Evolutionary conservation across 257 asterid species (phyloP), one percentile per base, ranked within the genome.

Genomic region (Nicotiana noctiflora): DNA sequence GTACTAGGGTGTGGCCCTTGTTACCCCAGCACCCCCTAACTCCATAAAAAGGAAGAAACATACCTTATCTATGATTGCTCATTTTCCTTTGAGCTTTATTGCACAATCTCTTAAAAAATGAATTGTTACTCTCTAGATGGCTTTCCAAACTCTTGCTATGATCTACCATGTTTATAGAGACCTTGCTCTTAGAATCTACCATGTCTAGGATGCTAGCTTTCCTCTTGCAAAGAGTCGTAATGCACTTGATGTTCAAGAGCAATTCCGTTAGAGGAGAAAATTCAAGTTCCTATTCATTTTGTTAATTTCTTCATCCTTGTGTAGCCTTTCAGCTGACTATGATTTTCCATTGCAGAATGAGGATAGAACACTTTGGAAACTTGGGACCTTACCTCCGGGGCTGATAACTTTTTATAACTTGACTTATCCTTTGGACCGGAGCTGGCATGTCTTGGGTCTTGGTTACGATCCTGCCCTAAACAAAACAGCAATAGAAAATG

Each of bases 391-490:
- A 82, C 99, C 99, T 57, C 97, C 97, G 0, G 99, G 99, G 56
- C 84, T 95, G 85, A 95, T 95, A 55, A 95, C 99, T 27, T 95
- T 93, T 88, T 92, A 95, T 87, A 95, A 93, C 91, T 79, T 95
- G 86, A 95, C 98, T 2, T 80, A 88, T 84, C 98, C 98, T 56
- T 88, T 95, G 88, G 97, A 91, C 37, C 90, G 95, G 85, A 84
- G 89, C 83, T 93, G 99, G 99, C 98, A 95, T 82, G 99, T 91
- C 18, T 86, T 95, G 90, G 99, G 98, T 60, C 88, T 95, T 82
- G 99, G 99, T n/a, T 95, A 93, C 55, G 99, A 95, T 87, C 97
- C 97, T 21, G 97, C 99, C 82, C 93, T 95, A 19, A 92, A 93
- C 90, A 88, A 89, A 84, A 91, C 97, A 29, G 97, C 86, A 75